phyloP scores from a whole-genome alignment of 2,329 filamentous ascomycete species.

The Scedosporium minutisporum region DNA sequence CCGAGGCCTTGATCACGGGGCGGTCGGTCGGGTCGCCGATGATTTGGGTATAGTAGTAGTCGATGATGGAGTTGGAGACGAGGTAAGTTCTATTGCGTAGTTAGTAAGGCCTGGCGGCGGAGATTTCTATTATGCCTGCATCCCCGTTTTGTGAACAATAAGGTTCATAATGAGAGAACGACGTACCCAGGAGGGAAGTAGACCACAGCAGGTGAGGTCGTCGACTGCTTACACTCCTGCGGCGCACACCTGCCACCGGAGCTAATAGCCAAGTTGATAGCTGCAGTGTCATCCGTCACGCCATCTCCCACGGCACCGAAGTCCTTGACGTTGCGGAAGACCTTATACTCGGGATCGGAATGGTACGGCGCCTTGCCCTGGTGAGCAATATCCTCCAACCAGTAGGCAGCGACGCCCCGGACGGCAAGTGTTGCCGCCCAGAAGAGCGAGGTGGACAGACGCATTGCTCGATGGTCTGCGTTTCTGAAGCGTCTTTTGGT shows the following conservation, averaged over 20 bases:
- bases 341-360: conserved; percentile 26
- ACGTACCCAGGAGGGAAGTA: conserved; percentile 27
- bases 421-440: conserved; percentile 9
- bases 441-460: not conserved
- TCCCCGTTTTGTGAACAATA: not conserved
- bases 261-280: conserved; percentile 25
- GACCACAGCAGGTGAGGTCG: conserved; percentile 25
- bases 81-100: conserved; percentile 46
- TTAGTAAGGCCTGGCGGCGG: not conserved
- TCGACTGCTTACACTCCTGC: conserved; percentile 14
- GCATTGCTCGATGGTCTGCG: not conserved
- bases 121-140: not conserved
- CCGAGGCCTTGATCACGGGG: conserved; percentile 44
- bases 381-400: conserved; percentile 36
- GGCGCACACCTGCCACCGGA: conserved; percentile 32
- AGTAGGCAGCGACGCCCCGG: conserved; percentile 18
- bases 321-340: conserved; percentile 39
- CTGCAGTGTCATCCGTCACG: conserved; percentile 23
- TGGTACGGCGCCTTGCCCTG: conserved; percentile 39
- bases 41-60: conserved; percentile 73
- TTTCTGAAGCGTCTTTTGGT: not conserved
- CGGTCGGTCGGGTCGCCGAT: conserved; percentile 57
- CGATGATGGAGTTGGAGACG: conserved; percentile 59
- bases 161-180: not conserved
- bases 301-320: conserved; percentile 31